Evolutionary conservation across 371 early-diverging fungal genomes (phyloP), one percentile per base, ranked within the genome.

Genomic region (Apophysomyces elegans): DNA sequence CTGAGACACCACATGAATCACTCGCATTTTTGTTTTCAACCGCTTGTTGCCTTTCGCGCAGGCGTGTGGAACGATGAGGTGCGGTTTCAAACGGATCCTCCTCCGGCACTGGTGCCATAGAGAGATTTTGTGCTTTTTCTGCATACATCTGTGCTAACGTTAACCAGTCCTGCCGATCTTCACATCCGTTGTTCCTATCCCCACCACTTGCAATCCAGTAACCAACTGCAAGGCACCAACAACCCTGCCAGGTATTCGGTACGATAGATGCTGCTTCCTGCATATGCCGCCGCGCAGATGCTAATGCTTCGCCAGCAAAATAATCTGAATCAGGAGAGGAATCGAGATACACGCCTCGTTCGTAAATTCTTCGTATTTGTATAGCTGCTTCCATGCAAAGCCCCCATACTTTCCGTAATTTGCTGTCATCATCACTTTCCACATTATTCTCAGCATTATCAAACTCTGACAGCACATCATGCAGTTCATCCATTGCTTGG

Each of bases 221-320:
- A 11, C 74, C 76, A 18, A 74, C 65, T 3, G 74, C 76, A 41
- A 69, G 57, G 32, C 71, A 68, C 76, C 74, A 79, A 1, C 38
- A 36, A 0, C 63, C 70, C 60, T 69, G 57, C 76, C 73, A 73
- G 9, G 63, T 63, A 38, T 46, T 54, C 0, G 62, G 58, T 14
- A 45, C 50, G 6, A 21, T 36, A 14, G 45, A 12, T 60, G 56
- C 58, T 14, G 68, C 65, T 37, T 72, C 69, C 3, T 59, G 65
- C 39, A 69, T 69, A 9, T 59, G 47, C 16, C 37, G 38, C 9
- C 69, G 64, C 6, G 68, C 62, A 6, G 36, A 54, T 37, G 65
- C 65, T n/a, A 65, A 16, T 54, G 67, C 72, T 44, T 72, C 72
- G 1, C 59, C 68, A 13, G 61, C 63, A 58, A 45, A 66, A 37